phyloP scores from a whole-genome alignment of 2,329 filamentous ascomycete species.

The Pseudocercospora macadamiae region DNA sequence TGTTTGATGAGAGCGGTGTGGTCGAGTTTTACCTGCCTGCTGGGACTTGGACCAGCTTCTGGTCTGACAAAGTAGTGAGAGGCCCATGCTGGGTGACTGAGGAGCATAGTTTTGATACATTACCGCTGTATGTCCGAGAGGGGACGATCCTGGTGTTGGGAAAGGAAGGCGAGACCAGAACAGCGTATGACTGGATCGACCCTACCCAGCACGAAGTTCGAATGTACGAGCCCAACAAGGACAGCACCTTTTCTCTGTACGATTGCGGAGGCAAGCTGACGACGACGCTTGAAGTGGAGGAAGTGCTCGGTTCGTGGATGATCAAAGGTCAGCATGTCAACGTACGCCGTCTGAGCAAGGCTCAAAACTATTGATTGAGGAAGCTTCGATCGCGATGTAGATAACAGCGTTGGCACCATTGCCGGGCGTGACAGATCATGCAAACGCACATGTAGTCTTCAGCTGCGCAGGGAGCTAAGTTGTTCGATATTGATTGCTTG shows the following conservation, averaged over 20 bases:
- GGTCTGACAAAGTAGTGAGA: conserved; percentile 45
- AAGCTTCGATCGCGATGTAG: conserved; percentile 2
- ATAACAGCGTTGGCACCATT: not conserved
- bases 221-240: conserved; percentile 42
- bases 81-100: conserved; percentile 51
- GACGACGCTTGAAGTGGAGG: conserved; percentile 36
- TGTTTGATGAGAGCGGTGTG: conserved; percentile 64
- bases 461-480: not conserved
- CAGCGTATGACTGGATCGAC: conserved; percentile 44
- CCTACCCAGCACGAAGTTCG: conserved; percentile 40
- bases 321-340: conserved; percentile 18
- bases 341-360: conserved; percentile 11
- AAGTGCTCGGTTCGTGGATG: conserved; percentile 41
- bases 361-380: conserved; percentile 17
- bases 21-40: conserved; percentile 68
- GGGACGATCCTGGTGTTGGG: conserved; percentile 46
- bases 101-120: conserved; percentile 44
- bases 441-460: not conserved
- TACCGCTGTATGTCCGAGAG: conserved; percentile 47
- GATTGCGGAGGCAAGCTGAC: conserved; percentile 38
- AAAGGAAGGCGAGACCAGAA: conserved; percentile 40
- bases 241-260: conserved; percentile 41
- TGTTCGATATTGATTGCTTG: not conserved
- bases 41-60: conserved; percentile 56
- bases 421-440: not conserved